phyloP scores from a whole-genome alignment of 1,139 yeast species.

The Geotrichum carabidarum region DNA sequence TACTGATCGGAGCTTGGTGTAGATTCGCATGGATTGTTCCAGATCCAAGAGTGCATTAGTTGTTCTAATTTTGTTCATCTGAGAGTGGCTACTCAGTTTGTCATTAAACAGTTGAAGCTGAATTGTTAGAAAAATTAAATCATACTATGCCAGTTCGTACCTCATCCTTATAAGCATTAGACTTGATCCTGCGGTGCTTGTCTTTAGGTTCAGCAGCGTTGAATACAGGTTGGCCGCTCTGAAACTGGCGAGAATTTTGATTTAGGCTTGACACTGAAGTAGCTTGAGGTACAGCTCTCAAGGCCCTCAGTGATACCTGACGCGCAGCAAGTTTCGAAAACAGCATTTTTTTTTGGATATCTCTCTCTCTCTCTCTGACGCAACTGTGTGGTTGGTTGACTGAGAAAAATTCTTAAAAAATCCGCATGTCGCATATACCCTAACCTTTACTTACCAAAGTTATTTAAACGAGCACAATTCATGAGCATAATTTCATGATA shows the following conservation, averaged over 20 bases:
- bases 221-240: conserved; percentile 7
- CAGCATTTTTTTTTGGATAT: conserved; percentile 11
- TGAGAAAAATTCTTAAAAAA: not conserved
- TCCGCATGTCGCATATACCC: not conserved
- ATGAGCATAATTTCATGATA: too few species aligned
- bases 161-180: conserved; percentile 13
- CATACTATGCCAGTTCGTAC: not conserved
- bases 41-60: conserved; percentile 24
- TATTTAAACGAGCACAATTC: too few species aligned
- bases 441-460: not conserved
- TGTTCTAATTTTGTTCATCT: conserved; percentile 13
- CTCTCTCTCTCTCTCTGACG: not conserved
- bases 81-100: conserved; percentile 17
- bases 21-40: conserved; percentile 29
- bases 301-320: conserved; percentile 20
- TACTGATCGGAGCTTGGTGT: conserved; percentile 25
- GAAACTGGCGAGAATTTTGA: conserved; percentile 17
- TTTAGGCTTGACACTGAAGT: conserved; percentile 12
- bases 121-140: not conserved
- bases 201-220: not conserved
- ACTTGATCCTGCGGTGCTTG: conserved; percentile 10
- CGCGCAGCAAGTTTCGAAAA: conserved; percentile 20
- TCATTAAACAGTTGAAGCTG: conserved; percentile 16
- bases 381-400: not conserved
- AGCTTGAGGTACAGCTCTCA: conserved; percentile 18